Evolutionary conservation across 106 monocot genomes (phyloP).

Genomic region (Hemerocallis citrina): DNA sequence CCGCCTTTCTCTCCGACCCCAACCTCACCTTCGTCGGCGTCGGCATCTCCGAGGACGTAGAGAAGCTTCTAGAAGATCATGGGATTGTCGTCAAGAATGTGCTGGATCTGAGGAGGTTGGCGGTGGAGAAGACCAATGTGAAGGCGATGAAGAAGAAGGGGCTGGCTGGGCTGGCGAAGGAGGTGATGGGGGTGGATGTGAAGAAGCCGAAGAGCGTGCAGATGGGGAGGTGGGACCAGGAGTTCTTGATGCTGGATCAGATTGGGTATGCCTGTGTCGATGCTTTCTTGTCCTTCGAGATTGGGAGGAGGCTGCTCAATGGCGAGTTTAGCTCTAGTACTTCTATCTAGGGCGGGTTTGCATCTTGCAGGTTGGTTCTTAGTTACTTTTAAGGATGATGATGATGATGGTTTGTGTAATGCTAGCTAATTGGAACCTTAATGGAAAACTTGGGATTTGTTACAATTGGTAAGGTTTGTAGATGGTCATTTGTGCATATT

Average conservation of each 20-base stretch:
- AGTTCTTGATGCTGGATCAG: conserved; percentile 12
- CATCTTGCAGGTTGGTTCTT: no score
- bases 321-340: no score
- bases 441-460: no score
- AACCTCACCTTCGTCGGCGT: conserved; percentile 50
- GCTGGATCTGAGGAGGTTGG: conserved; percentile 34
- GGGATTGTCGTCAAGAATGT: not conserved
- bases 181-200: conserved; percentile 21
- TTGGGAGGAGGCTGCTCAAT: conserved; percentile 24
- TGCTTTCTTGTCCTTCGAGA: conserved; percentile 51
- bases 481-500: no score
- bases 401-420: no score
- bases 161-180: conserved; percentile 19
- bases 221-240: conserved; percentile 32
- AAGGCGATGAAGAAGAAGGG: conserved; percentile 20
- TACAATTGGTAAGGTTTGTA: no score
- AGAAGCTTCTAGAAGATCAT: conserved; percentile 20
- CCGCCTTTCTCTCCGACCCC: conserved; percentile 25
- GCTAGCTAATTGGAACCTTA: no score
- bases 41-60: conserved; percentile 26
- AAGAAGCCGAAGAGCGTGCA: conserved; percentile 16
- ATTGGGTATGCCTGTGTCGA: conserved; percentile 41
- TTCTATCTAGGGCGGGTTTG: no score
- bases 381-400: no score
- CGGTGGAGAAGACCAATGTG: conserved; percentile 9